Evolutionary conservation across 2,329 filamentous ascomycete genomes (phyloP), one percentile per base, ranked within the genome.

Genomic region (Albophoma yamanashiensis): DNA sequence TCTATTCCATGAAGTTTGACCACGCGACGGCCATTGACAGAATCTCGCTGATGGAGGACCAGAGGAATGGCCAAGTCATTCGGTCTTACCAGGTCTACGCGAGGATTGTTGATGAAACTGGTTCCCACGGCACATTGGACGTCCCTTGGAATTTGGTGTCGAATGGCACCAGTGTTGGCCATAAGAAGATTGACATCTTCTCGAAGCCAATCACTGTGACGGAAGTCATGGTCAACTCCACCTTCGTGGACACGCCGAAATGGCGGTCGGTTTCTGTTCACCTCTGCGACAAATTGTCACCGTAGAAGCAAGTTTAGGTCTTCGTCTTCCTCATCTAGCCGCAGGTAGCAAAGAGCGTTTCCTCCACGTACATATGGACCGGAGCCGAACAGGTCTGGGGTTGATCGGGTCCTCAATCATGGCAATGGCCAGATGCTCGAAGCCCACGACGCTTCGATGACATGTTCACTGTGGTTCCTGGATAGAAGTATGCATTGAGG

Each of bases 11-110:
- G 27, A 58, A 47, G 3, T 67, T 66, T 34, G 63, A 60, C 0
- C 55, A 63, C 27, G 60, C 63, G 7, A 62, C 62, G 2, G 57
- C 62, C 9, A 62, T 67, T 25, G 65, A 68, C 45, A 64, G 67
- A 11, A 62, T 68, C 12, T 62, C 64, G 4, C 55, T 68, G n/a
- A 68, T 68, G 67, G 67, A 68, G 52, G 67, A 67, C 56, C 67
- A 68, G 56, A 62, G 62, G 2, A 59, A 64, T 42, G 67, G 67
- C 31, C 66, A 68, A 47, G 65, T 68, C 1, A 64, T 68, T 36
- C 63, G 67, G 4, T 61, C 65, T 5, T 68, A 68, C 39, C 55
- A 64, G 25, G 64, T 68, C 20, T 65, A 60, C 25, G 66, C 62
- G 4, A 64, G 59, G 36, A 40, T 58, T 38, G 57, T 58, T 22